Evolutionary conservation across 1,139 yeast genomes (phyloP).

Genomic region (Oligophagozyma castellii): DNA sequence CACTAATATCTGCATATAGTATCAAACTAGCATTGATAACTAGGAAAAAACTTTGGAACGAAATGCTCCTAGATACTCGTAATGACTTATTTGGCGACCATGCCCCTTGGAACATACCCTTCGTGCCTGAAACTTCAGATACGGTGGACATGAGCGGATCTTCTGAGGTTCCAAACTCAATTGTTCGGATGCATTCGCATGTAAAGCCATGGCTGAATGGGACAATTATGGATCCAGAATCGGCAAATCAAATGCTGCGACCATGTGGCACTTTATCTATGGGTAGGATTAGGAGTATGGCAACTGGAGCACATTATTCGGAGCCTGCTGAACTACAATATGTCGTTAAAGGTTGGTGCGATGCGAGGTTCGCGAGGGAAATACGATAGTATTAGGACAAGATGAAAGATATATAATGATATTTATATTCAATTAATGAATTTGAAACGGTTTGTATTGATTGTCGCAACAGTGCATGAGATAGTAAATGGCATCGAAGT

Average conservation of each 20-base stretch:
- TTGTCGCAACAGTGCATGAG: too few species aligned
- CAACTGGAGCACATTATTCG: constrained; percentile 3
- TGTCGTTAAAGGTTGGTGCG: constrained; percentile 26
- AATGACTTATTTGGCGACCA: constrained; percentile 17
- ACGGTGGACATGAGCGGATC: background rate
- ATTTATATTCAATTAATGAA: too few species aligned
- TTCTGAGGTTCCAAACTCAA: constrained; percentile 7
- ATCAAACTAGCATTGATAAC: constrained; percentile 21
- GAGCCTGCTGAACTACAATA: constrained; percentile 15
- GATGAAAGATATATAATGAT: too few species aligned
- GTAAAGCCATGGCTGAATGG: constrained; percentile 19
- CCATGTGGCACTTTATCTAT: constrained; percentile 20
- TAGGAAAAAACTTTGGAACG: constrained; percentile 22
- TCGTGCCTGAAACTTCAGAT: constrained; percentile 6
- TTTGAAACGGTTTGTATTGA: too few species aligned
- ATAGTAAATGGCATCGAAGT: too few species aligned
- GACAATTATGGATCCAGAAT: constrained; percentile 1
- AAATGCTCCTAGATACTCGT: constrained; percentile 16
- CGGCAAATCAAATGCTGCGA: constrained; percentile 12
- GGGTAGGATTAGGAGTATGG: constrained; percentile 5
- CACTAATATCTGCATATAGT: constrained; percentile 8
- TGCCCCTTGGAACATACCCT: constrained; percentile 16
- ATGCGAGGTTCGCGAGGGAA: constrained; percentile 19
- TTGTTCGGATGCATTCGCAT: constrained; percentile 18
- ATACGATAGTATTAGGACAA: too few species aligned